Percentiles rank a stretch among this genome's conserved stretches.
Evolutionary conservation across 495 filamentous ascomycete genomes (phyloP).

Genomic region (Lophiostoma macrostomum): DNA sequence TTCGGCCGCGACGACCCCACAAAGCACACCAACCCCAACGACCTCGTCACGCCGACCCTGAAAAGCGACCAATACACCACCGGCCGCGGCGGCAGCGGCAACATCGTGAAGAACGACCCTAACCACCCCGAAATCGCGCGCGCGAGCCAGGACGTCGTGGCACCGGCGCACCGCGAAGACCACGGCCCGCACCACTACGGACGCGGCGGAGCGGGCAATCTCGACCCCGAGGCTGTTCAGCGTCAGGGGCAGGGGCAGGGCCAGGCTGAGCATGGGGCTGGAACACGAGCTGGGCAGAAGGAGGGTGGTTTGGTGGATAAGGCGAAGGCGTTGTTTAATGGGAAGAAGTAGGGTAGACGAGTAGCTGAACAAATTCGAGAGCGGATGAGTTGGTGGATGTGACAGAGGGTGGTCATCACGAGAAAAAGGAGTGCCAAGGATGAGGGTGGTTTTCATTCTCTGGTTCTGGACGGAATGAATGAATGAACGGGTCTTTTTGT

Average conservation of each 20-base stretch:
- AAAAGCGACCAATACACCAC: slow-evolving; percentile 82
- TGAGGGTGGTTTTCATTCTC: not conserved
- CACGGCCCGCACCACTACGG: slow-evolving; percentile 42
- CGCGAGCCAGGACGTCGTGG: slow-evolving; percentile 74
- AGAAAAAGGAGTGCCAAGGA: not conserved
- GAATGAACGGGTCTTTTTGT: not conserved
- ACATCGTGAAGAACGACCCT: slow-evolving; percentile 43
- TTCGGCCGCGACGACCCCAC: slow-evolving; percentile 57
- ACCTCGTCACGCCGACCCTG: slow-evolving; percentile 77
- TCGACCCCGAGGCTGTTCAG: slow-evolving; percentile 14
- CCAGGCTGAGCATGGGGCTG: too few species aligned
- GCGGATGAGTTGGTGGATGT: too few species aligned
- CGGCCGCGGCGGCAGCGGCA: slow-evolving; percentile 59
- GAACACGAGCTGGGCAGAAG: too few species aligned
- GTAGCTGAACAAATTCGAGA: too few species aligned
- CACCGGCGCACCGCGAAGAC: slow-evolving; percentile 47
- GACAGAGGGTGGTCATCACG: too few species aligned
- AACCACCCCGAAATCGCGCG: slow-evolving; percentile 61
- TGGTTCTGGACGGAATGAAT: not conserved
- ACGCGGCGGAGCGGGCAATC: slow-evolving; percentile 43
- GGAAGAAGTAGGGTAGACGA: too few species aligned
- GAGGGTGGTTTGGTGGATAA: too few species aligned
- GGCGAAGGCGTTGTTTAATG: too few species aligned
- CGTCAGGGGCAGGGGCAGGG: too few species aligned
- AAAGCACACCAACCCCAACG: slow-evolving; percentile 49